Percentiles rank a stretch among this genome's conserved stretches.
These are phyloP conservation scores for Trichophyton verrucosum DNA, from an alignment of 2,329 filamentous ascomycete species.

Conservation along the genomic window DNA sequence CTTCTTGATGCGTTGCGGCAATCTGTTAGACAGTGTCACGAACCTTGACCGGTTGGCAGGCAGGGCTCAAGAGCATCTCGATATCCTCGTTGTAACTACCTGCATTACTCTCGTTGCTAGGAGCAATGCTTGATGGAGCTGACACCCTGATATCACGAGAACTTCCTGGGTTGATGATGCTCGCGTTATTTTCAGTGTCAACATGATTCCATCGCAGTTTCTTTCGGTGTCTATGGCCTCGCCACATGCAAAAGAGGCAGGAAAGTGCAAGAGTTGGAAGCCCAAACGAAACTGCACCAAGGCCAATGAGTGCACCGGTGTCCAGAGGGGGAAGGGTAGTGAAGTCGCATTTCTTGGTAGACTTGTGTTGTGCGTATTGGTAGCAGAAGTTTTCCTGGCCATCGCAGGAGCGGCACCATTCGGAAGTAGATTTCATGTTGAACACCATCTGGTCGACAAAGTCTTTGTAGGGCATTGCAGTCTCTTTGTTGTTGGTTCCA, in stretches of 20 bases:
- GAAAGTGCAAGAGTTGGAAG: too few species aligned
- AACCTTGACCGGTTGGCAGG: background rate
- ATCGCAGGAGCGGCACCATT: constrained; percentile 42
- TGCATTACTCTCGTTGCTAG: background rate
- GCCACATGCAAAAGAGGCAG: too few species aligned
- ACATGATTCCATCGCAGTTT: too few species aligned
- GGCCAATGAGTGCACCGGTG: background rate
- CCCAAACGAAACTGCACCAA: background rate
- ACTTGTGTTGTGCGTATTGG: constrained; percentile 19
- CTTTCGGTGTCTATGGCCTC: too few species aligned
- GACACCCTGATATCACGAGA: background rate
- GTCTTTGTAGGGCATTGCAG: constrained; percentile 38
- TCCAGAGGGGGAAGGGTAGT: background rate
- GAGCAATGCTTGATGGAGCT: too few species aligned
- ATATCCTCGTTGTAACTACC: background rate
- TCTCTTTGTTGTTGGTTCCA: constrained; percentile 33
- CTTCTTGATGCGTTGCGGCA: background rate
- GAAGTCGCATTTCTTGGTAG: background rate
- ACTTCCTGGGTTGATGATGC: background rate
- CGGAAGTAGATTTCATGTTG: constrained; percentile 33
- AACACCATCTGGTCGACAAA: constrained; percentile 36
- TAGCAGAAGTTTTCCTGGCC: constrained; percentile 40
- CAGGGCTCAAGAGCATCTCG: background rate
- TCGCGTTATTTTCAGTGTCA: too few species aligned
- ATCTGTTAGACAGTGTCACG: background rate